These are phyloP conservation scores for Globisporangium abappressorium DNA, from an alignment of 352 stramenopile species.

Conservation along the genomic window DNA sequence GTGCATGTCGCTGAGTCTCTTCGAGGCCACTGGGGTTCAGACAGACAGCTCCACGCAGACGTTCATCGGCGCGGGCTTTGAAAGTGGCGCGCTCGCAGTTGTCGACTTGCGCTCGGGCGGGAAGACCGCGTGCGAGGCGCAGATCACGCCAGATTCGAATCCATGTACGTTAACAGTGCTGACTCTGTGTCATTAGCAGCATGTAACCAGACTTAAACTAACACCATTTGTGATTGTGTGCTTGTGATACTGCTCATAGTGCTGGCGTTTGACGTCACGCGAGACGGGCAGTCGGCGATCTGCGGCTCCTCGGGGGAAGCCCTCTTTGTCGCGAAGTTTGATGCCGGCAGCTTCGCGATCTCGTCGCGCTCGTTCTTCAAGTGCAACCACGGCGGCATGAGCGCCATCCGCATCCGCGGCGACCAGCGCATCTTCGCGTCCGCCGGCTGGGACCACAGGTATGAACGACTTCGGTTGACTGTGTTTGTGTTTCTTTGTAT, in stretches of 20 bases:
- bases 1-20: slow-evolving; percentile 37
- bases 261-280: slow-evolving; percentile 65
- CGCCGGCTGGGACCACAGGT: slow-evolving; percentile 72
- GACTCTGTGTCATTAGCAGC: too few relatives aligned
- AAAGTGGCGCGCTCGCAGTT: slow-evolving; percentile 67
- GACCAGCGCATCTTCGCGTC: slow-evolving; percentile 82
- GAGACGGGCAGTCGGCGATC: slow-evolving; percentile 47
- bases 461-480: not conserved
- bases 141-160: slow-evolving; percentile 41
- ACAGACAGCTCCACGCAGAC: slow-evolving; percentile 14
- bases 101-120: slow-evolving; percentile 56
- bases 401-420: slow-evolving; percentile 52
- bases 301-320: slow-evolving; percentile 63
- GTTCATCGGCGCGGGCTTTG: slow-evolving; percentile 63
- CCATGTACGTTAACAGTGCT: slow-evolving; percentile 38
- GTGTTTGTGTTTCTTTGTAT: not conserved
- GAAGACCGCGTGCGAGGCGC: slow-evolving; percentile 46
- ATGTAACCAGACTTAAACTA: too few relatives aligned
- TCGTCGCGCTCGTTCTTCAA: slow-evolving; percentile 49
- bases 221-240: not conserved
- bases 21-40: slow-evolving; percentile 13
- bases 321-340: slow-evolving; percentile 42
- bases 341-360: slow-evolving; percentile 37
- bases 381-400: slow-evolving; percentile 61
- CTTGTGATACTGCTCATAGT: slow-evolving; percentile 27